phyloP scores from a whole-genome alignment of 371 early-diverging fungal species.

The Mucor indicus region DNA sequence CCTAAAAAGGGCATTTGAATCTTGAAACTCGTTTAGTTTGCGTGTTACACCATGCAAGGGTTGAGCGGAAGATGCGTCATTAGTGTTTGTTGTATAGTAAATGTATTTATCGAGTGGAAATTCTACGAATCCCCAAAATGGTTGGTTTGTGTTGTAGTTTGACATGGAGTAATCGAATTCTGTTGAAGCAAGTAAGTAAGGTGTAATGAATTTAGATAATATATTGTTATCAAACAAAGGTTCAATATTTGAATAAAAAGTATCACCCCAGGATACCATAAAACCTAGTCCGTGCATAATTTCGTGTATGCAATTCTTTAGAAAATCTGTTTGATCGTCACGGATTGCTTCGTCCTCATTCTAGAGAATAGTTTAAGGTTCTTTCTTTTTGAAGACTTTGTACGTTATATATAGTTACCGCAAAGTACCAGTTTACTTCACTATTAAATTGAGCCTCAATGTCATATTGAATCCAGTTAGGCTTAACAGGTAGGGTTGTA shows the following conservation, averaged over 20 bases:
- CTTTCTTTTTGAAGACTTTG: too few relatives aligned
- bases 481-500: conserved; percentile 21
- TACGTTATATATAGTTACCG: too few relatives aligned
- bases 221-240: conserved; percentile 10
- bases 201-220: conserved; percentile 24
- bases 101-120: conserved; percentile 40
- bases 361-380: too few relatives aligned
- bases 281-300: conserved; percentile 69
- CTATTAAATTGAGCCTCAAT: conserved; percentile 65
- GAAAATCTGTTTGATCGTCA: conserved; percentile 35
- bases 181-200: conserved; percentile 22
- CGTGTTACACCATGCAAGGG: conserved; percentile 16
- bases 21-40: conserved; percentile 23
- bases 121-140: conserved; percentile 49
- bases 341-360: not conserved
- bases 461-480: conserved; percentile 40
- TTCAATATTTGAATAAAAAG: conserved; percentile 18
- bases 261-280: conserved; percentile 51
- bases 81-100: not conserved
- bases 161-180: conserved; percentile 7
- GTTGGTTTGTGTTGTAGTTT: conserved; percentile 13
- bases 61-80: too few relatives aligned
- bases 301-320: conserved; percentile 59
- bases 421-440: conserved; percentile 50
- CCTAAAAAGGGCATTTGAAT: conserved; percentile 26